Evolutionary conservation across 352 stramenopile species (phyloP), one percentile per base, ranked within the genome.

Genomic region (Globisporangium recalcitrans): DNA sequence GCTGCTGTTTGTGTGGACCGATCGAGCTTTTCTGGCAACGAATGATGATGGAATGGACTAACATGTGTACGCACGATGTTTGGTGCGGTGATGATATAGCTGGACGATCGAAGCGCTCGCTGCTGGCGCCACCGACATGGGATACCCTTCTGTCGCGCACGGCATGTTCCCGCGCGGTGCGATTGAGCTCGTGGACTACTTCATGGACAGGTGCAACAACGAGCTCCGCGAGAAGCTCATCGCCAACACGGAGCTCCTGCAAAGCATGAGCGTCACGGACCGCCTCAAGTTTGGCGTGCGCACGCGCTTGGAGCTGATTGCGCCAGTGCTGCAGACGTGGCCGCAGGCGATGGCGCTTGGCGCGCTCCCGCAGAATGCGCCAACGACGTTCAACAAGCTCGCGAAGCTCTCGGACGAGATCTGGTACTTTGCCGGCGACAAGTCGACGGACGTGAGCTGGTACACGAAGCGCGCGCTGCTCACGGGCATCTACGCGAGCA

Each of bases 381-480:
- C 80, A 1, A 76, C 71, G 49, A 96, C 83, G 34, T 75, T 88
- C 47, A 75, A 85, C 61, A 88, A 83, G 64, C 69, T 96, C 26
- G 78, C 74, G 24, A 74, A 80, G 62, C 64, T 93, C 22, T 72
- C 80, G 26, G 87, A 96, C 57, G 85, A 94, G 62, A 89, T 96
- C 60, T 96, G 87, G 87, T 92, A 91, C 69, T 93, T 88, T 68
- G 85, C 82, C 27, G 87, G 87, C 31, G 87, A 96, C 71, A 78
- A 89, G 71, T 93, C 87, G 57, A 92, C 79, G 31, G 83, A 93
- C 64, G 64, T 80, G 59, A 88, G 75, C 21, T 95, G 86, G 86
- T 95, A 95, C 71, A 90, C 84, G 26, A 95, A 95, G 71, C 84
- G 84, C 40, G 84, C 84, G 26, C 64, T 91, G 34, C 76, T 95